A percentile compares a stretch with the other conserved stretches of the same genome.
These are phyloP conservation scores for Hagleromyces aurorensis DNA, from an alignment of 805 yeast species.

Conservation along the genomic window DNA sequence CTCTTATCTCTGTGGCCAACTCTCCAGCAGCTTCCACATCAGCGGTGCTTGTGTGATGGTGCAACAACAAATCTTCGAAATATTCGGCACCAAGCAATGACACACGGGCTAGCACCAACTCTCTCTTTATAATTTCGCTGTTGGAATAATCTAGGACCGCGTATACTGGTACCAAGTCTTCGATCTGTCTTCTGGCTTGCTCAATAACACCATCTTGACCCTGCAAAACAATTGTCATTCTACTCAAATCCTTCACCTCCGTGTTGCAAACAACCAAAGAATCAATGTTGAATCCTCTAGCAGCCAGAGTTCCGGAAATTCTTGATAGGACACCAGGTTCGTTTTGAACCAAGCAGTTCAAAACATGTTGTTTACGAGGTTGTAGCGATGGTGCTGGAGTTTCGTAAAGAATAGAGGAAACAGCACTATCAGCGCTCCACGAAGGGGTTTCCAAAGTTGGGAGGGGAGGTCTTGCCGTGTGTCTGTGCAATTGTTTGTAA, in stretches of 20 bases:
- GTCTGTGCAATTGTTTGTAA: slow-evolving; percentile 83
- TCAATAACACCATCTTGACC: slow-evolving; percentile 96
- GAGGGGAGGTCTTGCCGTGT: slow-evolving; percentile 78
- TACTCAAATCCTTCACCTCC: slow-evolving; percentile 86
- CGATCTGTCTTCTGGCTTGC: slow-evolving; percentile 96
- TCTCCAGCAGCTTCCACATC: slow-evolving; percentile 28
- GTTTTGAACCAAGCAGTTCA: slow-evolving; percentile 95
- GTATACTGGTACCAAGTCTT: slow-evolving; percentile 95
- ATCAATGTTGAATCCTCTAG: slow-evolving; percentile 97
- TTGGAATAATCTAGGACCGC: slow-evolving; percentile 93
- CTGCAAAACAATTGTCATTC: slow-evolving; percentile 92
- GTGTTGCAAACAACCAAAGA: slow-evolving; percentile 95
- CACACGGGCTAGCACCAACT: slow-evolving; percentile 82
- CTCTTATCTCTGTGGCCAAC: slow-evolving; percentile 22
- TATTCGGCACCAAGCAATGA: slow-evolving; percentile 96
- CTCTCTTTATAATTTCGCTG: slow-evolving; percentile 85
- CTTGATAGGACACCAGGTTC: slow-evolving; percentile 97
- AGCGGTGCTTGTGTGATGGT: slow-evolving; percentile 41
- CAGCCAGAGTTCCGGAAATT: slow-evolving; percentile 92
- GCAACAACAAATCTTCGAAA: slow-evolving; percentile 87
- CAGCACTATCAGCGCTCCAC: slow-evolving; percentile 96
- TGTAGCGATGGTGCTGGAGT: slow-evolving; percentile 53
- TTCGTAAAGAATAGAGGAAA: slow-evolving; percentile 89
- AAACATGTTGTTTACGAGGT: slow-evolving; percentile 75
- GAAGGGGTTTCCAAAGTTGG: slow-evolving; percentile 90